A percentile compares a stretch with the other conserved stretches of the same genome.
Conservation (phyloP, 768 basidiomycete genomes). For the Rubroboletus pulcherrimus region DNA sequence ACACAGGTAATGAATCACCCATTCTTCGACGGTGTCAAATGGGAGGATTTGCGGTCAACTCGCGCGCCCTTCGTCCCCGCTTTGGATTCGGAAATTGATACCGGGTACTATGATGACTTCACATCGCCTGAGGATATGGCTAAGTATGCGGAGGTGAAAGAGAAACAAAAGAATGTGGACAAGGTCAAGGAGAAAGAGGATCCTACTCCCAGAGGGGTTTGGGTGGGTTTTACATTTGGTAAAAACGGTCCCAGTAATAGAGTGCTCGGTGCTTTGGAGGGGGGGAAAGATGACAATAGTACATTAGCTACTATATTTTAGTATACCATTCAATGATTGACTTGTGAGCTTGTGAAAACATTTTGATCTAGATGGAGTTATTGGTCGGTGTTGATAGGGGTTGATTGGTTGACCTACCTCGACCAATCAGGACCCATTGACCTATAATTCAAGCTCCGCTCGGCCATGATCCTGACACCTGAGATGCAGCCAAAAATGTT, state of each 20-base stretch:
- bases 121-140: constrained; percentile 91
- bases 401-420: too few species aligned
- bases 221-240: constrained; percentile 91
- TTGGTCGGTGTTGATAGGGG: too few species aligned
- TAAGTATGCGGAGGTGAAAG: constrained; percentile 97
- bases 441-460: too few species aligned
- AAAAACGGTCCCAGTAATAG: constrained; percentile 70
- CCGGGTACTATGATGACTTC: constrained; percentile 94
- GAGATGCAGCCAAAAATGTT: too few species aligned
- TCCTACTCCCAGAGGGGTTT: constrained; percentile 64
- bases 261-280: constrained; percentile 25
- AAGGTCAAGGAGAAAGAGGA: constrained; percentile 88
- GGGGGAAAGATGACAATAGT: constrained; percentile 42
- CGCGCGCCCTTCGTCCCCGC: constrained; percentile 92
- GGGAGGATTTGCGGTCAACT: constrained; percentile 73
- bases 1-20: constrained; percentile 70
- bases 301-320: constrained; percentile 61
- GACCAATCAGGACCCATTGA: too few species aligned
- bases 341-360: not conserved
- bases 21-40: constrained; percentile 76
- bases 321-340: not conserved
- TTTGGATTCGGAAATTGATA: constrained; percentile 90
- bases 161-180: constrained; percentile 95
- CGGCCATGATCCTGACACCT: too few species aligned
- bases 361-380: too few species aligned